A percentile compares a stretch with the other conserved stretches of the same genome.
Conservation (phyloP, 1,284 basidiomycete genomes). For the Trichosporon sp. region DNA sequence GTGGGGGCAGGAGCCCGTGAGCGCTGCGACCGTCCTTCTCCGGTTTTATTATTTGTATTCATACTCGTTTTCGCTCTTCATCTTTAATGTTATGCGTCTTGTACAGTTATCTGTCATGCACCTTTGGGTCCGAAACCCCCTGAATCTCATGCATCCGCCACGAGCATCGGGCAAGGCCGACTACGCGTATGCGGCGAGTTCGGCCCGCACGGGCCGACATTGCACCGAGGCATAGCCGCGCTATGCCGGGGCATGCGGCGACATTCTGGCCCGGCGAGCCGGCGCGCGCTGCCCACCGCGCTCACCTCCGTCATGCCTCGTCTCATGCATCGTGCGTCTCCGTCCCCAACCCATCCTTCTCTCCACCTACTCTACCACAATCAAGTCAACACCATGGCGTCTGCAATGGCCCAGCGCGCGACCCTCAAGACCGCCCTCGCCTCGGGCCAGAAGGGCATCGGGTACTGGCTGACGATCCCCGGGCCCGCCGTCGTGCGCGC, state of each 20-base stretch:
- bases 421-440: constrained; percentile 54
- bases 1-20: too few species aligned
- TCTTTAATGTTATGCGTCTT: too few species aligned
- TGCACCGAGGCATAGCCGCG: not conserved
- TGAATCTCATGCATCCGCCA: not conserved
- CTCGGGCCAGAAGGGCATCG: constrained; percentile 59
- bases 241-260: not conserved
- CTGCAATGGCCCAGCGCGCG: constrained; percentile 6
- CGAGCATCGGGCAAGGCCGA: not conserved
- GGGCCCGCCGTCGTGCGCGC: constrained; percentile 29
- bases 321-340: not conserved
- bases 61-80: too few species aligned
- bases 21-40: too few species aligned
- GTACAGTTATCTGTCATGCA: too few species aligned
- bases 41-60: too few species aligned
- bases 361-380: not conserved
- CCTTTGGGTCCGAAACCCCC: too few species aligned
- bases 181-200: not conserved
- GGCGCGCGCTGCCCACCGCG: not conserved
- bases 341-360: not conserved
- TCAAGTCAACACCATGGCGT: not conserved
- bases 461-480: constrained; percentile 61
- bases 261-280: not conserved
- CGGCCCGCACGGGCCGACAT: not conserved
- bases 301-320: not conserved